Base-by-base conservation (phyloP, 73 alveolate genomes). In the Urostyla sp. region DNA sequence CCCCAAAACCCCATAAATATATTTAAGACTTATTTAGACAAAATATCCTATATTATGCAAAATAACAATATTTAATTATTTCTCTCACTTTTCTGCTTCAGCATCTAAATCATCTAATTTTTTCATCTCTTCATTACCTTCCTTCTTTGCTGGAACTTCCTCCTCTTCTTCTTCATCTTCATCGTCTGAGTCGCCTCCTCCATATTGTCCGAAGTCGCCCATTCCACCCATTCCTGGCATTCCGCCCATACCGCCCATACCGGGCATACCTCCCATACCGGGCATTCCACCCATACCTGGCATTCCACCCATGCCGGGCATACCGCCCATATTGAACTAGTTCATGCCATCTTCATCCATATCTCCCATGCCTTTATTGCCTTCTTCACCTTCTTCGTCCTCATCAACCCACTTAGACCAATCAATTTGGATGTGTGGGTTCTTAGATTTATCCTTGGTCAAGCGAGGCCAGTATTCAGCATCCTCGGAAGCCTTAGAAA, bases 381-480 rank as follows among this genome's bases (percentile, higher is more conserved):
- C 89, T 18, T n/a, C 56, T 20, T 87, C 91, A 1, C 56, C 85
- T 43, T 80, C 95, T 10, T 88, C 95, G 53, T 88, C 95, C 23
- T 74, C 86, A 38, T 88, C 95, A 24, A 84, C 91, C 91, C 92
- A 88, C 84, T 72, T 81, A 21, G 72, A 40, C 95, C 95, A 88
- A 59, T 88, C 95, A 53, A 75, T 75, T 21, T 53, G 43, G 73
- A 88, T 83, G 67, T 56, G 85, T 18, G 58, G 32, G 57, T 66
- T 56, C 88, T 88, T 88, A 13, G 23, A 44, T 51, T 88, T 88
- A 27, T 75, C 90, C 60, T 84, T 83, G 23, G 87, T 84, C 31
- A 88, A 73, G 49, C 95, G 37, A 18, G 95, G 95, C 92, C 95
- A 88, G 82, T 61, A 75, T n/a, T 72, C 85, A 5, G 63, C 80